These are phyloP conservation scores for Hypoxylon cercidicola DNA, from an alignment of 495 filamentous ascomycete genomes.

Conservation along the genomic window DNA sequence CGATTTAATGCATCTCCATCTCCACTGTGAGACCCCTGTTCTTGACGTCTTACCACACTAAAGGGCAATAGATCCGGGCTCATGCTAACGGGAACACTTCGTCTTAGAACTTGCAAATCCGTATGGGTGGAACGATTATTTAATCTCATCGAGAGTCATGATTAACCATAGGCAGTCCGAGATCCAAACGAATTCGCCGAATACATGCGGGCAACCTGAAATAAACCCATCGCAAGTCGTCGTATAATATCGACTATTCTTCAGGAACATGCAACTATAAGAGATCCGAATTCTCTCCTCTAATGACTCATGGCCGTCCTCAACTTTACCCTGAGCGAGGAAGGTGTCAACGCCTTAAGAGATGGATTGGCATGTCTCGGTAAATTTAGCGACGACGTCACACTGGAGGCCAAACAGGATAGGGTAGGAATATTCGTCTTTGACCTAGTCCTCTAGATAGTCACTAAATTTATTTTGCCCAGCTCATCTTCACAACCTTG, in stretches of 20 bases:
- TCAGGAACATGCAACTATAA: neutral
- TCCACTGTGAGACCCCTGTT: too few species aligned
- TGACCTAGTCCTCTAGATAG: neutral
- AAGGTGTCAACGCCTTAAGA: conserved; percentile 78
- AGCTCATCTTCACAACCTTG: conserved; percentile 84
- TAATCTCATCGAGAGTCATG: too few species aligned
- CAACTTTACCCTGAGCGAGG: conserved; percentile 80
- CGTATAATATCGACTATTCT: too few species aligned
- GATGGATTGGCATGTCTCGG: conserved; percentile 86
- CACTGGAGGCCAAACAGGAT: conserved; percentile 81
- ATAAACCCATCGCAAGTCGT: too few species aligned
- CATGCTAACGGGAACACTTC: too few species aligned
- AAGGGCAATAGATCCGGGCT: too few species aligned
- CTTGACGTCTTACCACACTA: too few species aligned
- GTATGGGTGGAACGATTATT: too few species aligned
- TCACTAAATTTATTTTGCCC: conserved; percentile 15
- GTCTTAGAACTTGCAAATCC: too few species aligned
- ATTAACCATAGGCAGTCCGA: too few species aligned
- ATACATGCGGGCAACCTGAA: too few species aligned
- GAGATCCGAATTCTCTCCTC: neutral
- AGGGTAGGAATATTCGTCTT: conserved; percentile 60
- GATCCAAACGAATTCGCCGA: too few species aligned
- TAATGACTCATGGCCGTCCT: conserved; percentile 71
- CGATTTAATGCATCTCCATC: neutral
- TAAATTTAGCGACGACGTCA: conserved; percentile 92